Conservation (phyloP, 2,329 filamentous ascomycete genomes). For the Pseudogymnoascus sp. region DNA sequence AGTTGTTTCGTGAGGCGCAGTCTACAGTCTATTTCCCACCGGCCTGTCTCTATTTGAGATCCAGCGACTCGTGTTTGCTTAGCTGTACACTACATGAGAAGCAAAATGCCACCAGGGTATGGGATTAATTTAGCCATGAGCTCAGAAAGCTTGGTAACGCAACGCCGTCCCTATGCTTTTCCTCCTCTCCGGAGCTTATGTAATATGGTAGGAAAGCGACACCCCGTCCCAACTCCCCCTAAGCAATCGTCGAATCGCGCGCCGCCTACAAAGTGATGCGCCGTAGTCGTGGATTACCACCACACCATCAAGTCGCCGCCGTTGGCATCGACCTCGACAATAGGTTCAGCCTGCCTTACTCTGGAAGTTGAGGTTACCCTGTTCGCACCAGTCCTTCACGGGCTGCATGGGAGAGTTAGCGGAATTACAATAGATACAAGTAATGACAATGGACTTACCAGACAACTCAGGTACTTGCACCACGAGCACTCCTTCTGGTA, state of each 20-base stretch:
- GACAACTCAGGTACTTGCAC: slow-evolving; percentile 92
- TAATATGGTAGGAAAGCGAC: not conserved
- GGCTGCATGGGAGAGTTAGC: slow-evolving; percentile 36
- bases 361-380: not conserved
- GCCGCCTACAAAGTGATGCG: not conserved
- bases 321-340: not conserved
- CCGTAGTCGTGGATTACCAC: not conserved
- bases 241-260: not conserved
- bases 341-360: not conserved
- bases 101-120: not conserved
- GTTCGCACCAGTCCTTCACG: slow-evolving; percentile 59
- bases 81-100: slow-evolving; percentile 2
- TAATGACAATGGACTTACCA: slow-evolving; percentile 46
- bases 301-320: not conserved
- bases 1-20: not conserved
- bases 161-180: slow-evolving; percentile 5
- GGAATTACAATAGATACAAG: not conserved
- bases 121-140: not conserved
- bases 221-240: not conserved
- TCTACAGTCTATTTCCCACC: not conserved
- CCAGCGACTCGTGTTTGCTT: not conserved
- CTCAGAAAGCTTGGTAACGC: not conserved
- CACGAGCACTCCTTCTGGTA: slow-evolving; percentile 68
- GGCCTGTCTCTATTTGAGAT: not conserved
- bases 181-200: not conserved